phyloP scores from a whole-genome alignment of 768 basidiomycete species.

The Pulveroboletus sp. region DNA sequence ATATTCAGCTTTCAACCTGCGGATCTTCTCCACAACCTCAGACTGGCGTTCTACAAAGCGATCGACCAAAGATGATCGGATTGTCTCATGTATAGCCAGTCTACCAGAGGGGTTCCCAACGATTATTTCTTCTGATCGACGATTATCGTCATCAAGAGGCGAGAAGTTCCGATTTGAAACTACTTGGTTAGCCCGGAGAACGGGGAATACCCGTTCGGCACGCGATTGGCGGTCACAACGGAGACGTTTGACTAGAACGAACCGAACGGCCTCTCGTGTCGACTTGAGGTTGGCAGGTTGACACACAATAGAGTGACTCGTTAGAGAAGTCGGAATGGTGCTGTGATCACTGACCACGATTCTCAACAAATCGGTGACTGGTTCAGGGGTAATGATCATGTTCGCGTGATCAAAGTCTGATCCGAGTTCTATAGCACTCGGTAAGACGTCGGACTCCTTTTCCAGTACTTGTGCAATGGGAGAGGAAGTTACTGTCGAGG shows the following conservation, averaged over 20 bases:
- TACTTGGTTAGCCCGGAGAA: slow-evolving; percentile 56
- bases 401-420: slow-evolving; percentile 9
- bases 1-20: slow-evolving; percentile 62
- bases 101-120: slow-evolving; percentile 33
- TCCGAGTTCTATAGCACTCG: slow-evolving; percentile 8
- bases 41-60: slow-evolving; percentile 52
- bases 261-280: slow-evolving; percentile 55
- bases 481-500: slow-evolving; percentile 12
- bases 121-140: slow-evolving; percentile 46
- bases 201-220: slow-evolving; percentile 56
- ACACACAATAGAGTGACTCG: slow-evolving; percentile 2
- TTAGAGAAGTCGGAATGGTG: slow-evolving; percentile 7
- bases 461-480: slow-evolving; percentile 10
- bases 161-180: slow-evolving; percentile 33
- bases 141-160: slow-evolving; percentile 34
- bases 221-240: slow-evolving; percentile 57
- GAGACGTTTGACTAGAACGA: slow-evolving; percentile 59
- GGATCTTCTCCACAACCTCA: slow-evolving; percentile 48
- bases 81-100: slow-evolving; percentile 34
- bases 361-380: slow-evolving; percentile 13
- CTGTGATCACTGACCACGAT: slow-evolving; percentile 30
- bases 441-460: slow-evolving; percentile 11
- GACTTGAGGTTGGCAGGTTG: slow-evolving; percentile 32
- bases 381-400: slow-evolving; percentile 6
- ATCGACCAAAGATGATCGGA: slow-evolving; percentile 48